Base-by-base conservation (phyloP, 768 basidiomycete genomes). In the Pleurotus giganteus region DNA sequence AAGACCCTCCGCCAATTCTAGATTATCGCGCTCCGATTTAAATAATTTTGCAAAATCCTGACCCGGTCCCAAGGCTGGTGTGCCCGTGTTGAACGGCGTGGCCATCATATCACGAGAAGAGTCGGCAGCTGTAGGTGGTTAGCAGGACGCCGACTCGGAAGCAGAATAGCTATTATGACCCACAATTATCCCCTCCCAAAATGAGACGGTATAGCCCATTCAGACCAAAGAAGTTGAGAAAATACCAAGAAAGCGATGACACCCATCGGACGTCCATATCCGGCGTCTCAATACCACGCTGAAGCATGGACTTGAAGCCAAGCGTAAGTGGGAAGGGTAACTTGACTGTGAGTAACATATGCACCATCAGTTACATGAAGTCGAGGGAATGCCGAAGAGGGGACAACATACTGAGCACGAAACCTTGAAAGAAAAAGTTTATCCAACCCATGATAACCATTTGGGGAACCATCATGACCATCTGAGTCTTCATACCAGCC, bases 401-500 rank as follows among this genome's bases (percentile, higher is more conserved):
- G 19, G 39, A 44, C 50, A 49, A 85, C 95, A 70, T 68, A 98
- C 96, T 98, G 55, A 98, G 80, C 56, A 99, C 91, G 68, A 98
- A 98, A 26, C 97, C 97, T 65, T 96, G 90, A 75, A 98, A 99
- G 84, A 99, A 99, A 71, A 95, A 94, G 70, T 94, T 98, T 73
- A 99, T 98, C 91, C 96, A 98, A 49, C 94, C 95, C 96, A 98
- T 98, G 61, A 98, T 93, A 57, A 97, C 80, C 89, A 98, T 98
- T 72, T 98, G 91, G 15, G 91, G 92, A 12, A 96, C 89, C 91
- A 98, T 98, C 91, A 97, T 95, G 46, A 98, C 94, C 81, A 92
- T 93, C 71, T 99, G 97, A 17, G 96, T 98, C 78, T 98, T 98
- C 88, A 99, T 91, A 31, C 92, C 92, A 9, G 93, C 82, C 94